These are phyloP conservation scores for Microdochium bolleyi DNA, from an alignment of 2,329 filamentous ascomycete genomes.

Conservation along the genomic window DNA sequence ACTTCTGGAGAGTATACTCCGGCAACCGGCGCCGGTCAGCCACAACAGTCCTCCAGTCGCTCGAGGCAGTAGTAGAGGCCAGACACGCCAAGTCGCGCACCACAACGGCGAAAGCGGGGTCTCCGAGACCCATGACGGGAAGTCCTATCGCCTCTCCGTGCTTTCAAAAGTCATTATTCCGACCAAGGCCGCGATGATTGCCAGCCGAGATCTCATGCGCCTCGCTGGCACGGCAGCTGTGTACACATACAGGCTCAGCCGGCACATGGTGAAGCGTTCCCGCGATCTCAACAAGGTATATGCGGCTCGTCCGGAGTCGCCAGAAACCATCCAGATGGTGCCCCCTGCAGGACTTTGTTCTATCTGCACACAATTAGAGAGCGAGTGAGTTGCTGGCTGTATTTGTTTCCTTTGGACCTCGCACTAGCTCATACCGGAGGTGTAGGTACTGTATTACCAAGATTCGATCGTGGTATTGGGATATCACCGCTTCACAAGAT, in stretches of 20 bases:
- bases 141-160: not conserved
- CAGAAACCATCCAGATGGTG: not conserved
- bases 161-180: not conserved
- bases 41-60: not conserved
- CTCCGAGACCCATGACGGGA: not conserved
- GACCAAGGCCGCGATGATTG: not conserved
- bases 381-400: not conserved
- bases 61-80: too few relatives aligned
- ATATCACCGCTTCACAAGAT: too few relatives aligned
- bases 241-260: not conserved
- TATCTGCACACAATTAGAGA: not conserved
- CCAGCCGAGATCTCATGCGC: not conserved
- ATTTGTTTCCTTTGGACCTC: too few relatives aligned
- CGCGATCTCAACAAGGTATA: not conserved
- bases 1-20: not conserved
- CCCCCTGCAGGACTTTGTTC: not conserved
- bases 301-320: not conserved
- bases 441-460: too few relatives aligned
- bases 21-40: not conserved
- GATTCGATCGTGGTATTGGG: too few relatives aligned
- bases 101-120: not conserved
- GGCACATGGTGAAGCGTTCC: not conserved
- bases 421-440: too few relatives aligned
- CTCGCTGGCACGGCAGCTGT: not conserved
- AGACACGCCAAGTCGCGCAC: too few relatives aligned